Percentiles rank a stretch among this genome's conserved stretches.
These are phyloP conservation scores for Aegilops longissima DNA, from an alignment of 176 grass and related monocot genomes.

Conservation along the genomic window DNA sequence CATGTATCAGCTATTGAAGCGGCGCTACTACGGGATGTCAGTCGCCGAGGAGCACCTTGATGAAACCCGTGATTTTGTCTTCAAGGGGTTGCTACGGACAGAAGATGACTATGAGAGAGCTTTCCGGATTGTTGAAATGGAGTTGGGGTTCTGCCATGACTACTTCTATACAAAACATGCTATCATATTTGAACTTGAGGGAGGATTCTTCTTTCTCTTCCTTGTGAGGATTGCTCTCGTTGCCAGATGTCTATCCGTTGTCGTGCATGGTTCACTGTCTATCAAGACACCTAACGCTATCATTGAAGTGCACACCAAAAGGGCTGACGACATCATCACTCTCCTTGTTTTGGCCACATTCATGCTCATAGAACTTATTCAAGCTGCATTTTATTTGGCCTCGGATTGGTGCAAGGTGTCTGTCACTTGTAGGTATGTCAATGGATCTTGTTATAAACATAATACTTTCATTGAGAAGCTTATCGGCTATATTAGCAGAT, in stretches of 20 bases:
- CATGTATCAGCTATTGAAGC: neutral
- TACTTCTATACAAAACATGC: constrained; percentile 17
- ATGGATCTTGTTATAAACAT: too few relatives aligned
- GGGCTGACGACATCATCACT: neutral
- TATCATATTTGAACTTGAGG: neutral
- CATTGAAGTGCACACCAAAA: neutral
- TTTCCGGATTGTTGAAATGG: constrained; percentile 10
- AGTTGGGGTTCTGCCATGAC: constrained; percentile 28
- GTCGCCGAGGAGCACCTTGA: neutral
- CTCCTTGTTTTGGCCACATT: neutral
- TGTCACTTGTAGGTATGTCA: neutral
- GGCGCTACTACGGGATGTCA: neutral
- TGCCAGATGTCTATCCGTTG: neutral
- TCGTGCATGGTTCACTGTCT: neutral
- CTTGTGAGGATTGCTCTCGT: neutral
- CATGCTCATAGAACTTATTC: neutral
- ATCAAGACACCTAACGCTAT: neutral
- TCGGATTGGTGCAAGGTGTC: constrained; percentile 15
- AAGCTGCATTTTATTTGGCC: neutral
- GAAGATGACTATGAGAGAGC: neutral
- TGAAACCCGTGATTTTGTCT: neutral
- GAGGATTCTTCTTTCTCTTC: neutral
- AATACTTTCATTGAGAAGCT: neutral
- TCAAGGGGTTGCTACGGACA: neutral
- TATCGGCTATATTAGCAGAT: neutral